Conservation (phyloP, 495 filamentous ascomycete genomes). For the Aspergillus leporis region DNA sequence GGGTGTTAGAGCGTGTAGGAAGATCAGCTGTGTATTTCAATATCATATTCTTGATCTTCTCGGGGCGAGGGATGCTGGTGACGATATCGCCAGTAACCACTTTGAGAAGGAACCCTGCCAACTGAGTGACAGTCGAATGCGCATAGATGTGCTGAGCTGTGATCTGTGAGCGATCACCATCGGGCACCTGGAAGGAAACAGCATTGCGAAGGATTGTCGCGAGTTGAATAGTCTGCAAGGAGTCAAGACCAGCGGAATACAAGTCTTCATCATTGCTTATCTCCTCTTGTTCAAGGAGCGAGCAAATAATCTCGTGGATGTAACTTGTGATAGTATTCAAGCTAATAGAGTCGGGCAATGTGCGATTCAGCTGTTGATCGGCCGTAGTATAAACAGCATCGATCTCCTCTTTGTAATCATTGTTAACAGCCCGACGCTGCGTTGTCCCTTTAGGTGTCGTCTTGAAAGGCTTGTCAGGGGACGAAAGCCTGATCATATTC, state of each 20-base stretch:
- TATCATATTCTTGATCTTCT: constrained; percentile 21
- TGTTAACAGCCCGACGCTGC: constrained; percentile 44
- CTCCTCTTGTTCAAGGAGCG: constrained; percentile 18
- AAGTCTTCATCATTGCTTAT: constrained; percentile 22
- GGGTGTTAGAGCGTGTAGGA: constrained; percentile 16
- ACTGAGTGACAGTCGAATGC: constrained; percentile 29
- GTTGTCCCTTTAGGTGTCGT: constrained; percentile 57
- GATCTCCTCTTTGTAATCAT: constrained; percentile 55
- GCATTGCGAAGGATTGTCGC: constrained; percentile 23
- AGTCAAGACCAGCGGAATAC: constrained; percentile 32
- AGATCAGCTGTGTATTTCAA: constrained; percentile 24
- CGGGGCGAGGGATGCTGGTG: constrained; percentile 15
- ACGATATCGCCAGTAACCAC: constrained; percentile 20
- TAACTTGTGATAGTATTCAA: constrained; percentile 12
- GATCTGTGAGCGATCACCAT: constrained; percentile 12
- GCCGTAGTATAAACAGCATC: constrained; percentile 42
- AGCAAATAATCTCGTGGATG: constrained; percentile 11
- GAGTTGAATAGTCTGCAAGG: constrained; percentile 35
- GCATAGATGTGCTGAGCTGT: constrained; percentile 31
- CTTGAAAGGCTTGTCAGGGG: constrained; percentile 51
- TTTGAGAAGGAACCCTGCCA: constrained; percentile 21
- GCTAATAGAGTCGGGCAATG: constrained; percentile 10
- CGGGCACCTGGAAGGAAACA: constrained; percentile 10
- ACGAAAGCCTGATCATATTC: constrained; percentile 35
- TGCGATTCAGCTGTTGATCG: not conserved